Conservation (phyloP, 495 filamentous ascomycete genomes). For the Tuber umbilicatum region DNA sequence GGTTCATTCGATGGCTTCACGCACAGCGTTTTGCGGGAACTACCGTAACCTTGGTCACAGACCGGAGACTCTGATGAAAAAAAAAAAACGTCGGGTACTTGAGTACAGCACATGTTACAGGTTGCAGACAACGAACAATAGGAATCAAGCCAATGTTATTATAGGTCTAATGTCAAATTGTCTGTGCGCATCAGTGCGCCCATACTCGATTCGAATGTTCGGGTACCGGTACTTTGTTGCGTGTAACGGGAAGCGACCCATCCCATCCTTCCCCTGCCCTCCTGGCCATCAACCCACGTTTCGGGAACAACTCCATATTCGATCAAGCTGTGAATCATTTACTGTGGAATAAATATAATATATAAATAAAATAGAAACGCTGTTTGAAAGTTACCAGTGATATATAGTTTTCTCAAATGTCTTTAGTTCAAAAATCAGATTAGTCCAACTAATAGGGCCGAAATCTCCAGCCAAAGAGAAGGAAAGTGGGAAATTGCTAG, state of each 20-base stretch:
- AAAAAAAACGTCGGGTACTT: no score
- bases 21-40: no score
- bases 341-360: not conserved
- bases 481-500: not conserved
- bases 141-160: no score
- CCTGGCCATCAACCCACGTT: not conserved
- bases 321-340: not conserved
- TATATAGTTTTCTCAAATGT: not conserved
- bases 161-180: not conserved
- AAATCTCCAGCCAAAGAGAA: not conserved
- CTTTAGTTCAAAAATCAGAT: not conserved
- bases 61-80: no score
- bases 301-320: conserved; percentile 2
- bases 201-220: not conserved
- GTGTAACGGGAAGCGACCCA: not conserved
- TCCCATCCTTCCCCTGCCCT: not conserved
- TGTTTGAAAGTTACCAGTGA: not conserved
- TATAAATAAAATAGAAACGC: not conserved
- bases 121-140: no score
- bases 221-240: not conserved
- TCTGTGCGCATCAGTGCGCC: not conserved
- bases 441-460: not conserved
- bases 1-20: no score
- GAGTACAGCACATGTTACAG: no score
- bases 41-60: no score